These are phyloP conservation scores for Metschnikowia noctiluminum DNA, from an alignment of 805 yeast genomes.

Conservation along the genomic window DNA sequence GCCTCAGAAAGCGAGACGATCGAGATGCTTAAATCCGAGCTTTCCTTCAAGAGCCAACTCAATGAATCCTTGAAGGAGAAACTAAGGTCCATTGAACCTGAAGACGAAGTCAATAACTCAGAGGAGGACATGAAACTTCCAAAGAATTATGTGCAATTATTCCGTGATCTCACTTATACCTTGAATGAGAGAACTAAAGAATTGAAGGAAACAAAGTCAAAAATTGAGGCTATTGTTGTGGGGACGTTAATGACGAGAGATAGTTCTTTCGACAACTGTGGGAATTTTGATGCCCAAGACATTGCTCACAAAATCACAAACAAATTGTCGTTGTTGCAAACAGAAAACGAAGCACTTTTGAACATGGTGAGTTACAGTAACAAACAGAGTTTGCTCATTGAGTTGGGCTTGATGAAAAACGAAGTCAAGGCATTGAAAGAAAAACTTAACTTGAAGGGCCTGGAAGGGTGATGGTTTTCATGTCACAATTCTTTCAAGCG, in stretches of 20 bases:
- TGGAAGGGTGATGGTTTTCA: neutral
- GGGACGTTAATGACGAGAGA: conserved; percentile 24
- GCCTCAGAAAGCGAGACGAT: conserved; percentile 8
- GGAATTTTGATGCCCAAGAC: conserved; percentile 71
- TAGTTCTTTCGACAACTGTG: conserved; percentile 42
- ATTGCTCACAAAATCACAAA: conserved; percentile 68
- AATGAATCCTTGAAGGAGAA: conserved; percentile 35
- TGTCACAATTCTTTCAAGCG: no score
- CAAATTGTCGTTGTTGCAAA: conserved; percentile 55
- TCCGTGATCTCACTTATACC: conserved; percentile 45
- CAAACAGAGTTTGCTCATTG: conserved; percentile 66
- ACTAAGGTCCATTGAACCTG: conserved; percentile 18
- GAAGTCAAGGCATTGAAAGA: conserved; percentile 26
- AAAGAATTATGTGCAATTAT: conserved; percentile 42
- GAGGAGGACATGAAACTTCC: conserved; percentile 35
- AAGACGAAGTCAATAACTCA: conserved; percentile 5
- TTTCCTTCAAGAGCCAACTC: conserved; percentile 52
- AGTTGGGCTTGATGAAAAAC: conserved; percentile 55
- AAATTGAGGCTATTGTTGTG: conserved; percentile 58
- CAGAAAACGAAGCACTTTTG: conserved; percentile 68
- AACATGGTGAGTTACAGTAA: conserved; percentile 75
- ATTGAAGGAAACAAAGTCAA: conserved; percentile 55
- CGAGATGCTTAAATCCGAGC: conserved; percentile 46
- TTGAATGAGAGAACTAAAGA: conserved; percentile 46
- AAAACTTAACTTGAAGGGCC: conserved; percentile 10